Evolutionary conservation across 2,329 filamentous ascomycete species (phyloP).

Genomic region (Colletotrichum falcatum): DNA sequence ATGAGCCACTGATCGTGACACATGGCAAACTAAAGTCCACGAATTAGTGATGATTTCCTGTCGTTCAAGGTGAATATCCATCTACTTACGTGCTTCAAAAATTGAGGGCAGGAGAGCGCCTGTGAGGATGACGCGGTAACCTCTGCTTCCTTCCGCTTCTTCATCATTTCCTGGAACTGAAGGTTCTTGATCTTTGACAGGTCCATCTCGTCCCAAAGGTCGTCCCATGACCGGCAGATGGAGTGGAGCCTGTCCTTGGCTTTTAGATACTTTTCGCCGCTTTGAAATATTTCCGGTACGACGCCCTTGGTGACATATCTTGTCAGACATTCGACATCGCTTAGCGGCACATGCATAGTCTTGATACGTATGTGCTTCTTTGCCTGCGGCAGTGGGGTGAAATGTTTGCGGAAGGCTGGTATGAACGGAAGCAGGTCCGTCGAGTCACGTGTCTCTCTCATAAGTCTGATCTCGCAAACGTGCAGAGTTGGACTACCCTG

Average conservation of each 20-base stretch:
- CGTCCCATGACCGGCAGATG: conserved; percentile 80
- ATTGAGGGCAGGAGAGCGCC: conserved; percentile 78
- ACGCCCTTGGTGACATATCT: conserved; percentile 71
- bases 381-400: conserved; percentile 75
- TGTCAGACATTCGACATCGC: conserved; percentile 88
- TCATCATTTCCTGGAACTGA: conserved; percentile 81
- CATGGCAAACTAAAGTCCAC: conserved; percentile 83
- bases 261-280: conserved; percentile 59
- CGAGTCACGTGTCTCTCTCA: conserved; percentile 76
- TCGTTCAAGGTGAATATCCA: background rate
- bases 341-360: conserved; percentile 76
- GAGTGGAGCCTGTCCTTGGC: conserved; percentile 77
- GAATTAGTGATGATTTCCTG: conserved; percentile 34
- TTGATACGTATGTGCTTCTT: conserved; percentile 77
- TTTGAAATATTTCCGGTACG: conserved; percentile 68
- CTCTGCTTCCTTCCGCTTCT: conserved; percentile 75
- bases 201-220: conserved; percentile 86
- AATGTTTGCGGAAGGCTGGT: conserved; percentile 73
- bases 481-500: conserved; percentile 75
- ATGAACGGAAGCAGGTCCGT: conserved; percentile 91
- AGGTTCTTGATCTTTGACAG: conserved; percentile 86
- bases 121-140: conserved; percentile 71
- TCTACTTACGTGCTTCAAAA: conserved; percentile 86
- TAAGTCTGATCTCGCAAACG: conserved; percentile 80
- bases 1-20: conserved; percentile 97